Percentiles rank a stretch among this genome's conserved stretches.
Conservation (phyloP, 2,329 filamentous ascomycete species). For the Tolypocladium nubicola region DNA sequence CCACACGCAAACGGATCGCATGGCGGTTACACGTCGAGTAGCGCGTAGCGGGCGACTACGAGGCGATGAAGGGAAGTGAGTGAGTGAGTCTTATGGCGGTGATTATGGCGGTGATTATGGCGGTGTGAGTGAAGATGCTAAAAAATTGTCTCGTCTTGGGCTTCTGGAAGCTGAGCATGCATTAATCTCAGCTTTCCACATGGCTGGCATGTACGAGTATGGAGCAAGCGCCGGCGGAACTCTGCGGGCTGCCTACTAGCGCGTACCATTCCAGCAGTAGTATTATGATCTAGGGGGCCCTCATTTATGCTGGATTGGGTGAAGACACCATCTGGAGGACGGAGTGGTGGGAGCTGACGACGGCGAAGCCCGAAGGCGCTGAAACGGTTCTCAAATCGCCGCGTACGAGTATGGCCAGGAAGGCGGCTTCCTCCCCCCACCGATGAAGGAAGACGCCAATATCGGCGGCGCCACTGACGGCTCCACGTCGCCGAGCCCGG, state of each 20-base stretch:
- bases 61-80: not conserved
- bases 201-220: not conserved
- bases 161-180: not conserved
- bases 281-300: not conserved
- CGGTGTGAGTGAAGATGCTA: not conserved
- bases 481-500: not conserved
- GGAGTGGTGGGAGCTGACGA: not conserved
- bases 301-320: not conserved
- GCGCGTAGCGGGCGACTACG: not conserved
- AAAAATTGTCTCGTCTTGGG: not conserved
- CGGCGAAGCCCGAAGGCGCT: not conserved
- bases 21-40: not conserved
- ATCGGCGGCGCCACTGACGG: not conserved
- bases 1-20: slow-evolving; percentile 1
- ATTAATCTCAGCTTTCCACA: not conserved
- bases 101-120: too few species aligned
- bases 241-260: not conserved
- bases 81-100: not conserved
- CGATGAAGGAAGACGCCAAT: not conserved
- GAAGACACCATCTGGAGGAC: not conserved
- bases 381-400: not conserved
- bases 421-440: not conserved
- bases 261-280: not conserved
- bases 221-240: not conserved
- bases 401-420: not conserved